Evolutionary conservation across 805 yeast species (phyloP), one percentile per base, ranked within the genome.

Genomic region (Myxozyma neotropica): DNA sequence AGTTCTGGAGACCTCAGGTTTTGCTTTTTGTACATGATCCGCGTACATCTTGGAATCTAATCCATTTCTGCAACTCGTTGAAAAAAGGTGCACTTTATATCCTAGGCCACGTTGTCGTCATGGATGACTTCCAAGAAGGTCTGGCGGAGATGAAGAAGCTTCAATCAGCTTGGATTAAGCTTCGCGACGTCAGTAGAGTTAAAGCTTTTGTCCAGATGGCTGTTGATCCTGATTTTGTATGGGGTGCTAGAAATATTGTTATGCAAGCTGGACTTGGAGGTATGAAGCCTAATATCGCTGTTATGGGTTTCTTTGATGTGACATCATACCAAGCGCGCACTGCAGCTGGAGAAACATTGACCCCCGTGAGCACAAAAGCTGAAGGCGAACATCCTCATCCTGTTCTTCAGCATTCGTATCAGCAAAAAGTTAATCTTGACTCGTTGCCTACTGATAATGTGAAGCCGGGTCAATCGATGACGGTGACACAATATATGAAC

Each of bases 1-100:
- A 94, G 74, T 94, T 92, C 72, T 94, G 99, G 99, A 80, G 99
- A 67, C 99, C 99, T 0, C 99, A 94, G 72, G 86, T 94, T 40
- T 76, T 94, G 59, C 74, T 94, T 31, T 75, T 94, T 35, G 93
- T 92, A 42, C 98, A 94, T 69, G 88, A 90, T 67, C 98, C 99
- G 0, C 77, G 96, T 63, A 85, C 96, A 0, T 82, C 92, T 31
- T 93, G 97, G 97, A 89, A 87, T 67, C 76, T 94, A 64, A 92
- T 94, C 59, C 85, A 87, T 13, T 94, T 94, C 69, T 94, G 99
- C 75, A 94, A 94, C 70, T 91, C 91, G 72, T 76, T 94, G 74
- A 94, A 94, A 71, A 94, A 94, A 72, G 99, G 99, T 46, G 98
- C 98, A 0, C 76, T 94, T 4, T 93, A 93, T 69, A 84, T 94